Evolutionary conservation across 2,329 filamentous ascomycete genomes (phyloP).

Genomic region (Neofusicoccum umdonicola): DNA sequence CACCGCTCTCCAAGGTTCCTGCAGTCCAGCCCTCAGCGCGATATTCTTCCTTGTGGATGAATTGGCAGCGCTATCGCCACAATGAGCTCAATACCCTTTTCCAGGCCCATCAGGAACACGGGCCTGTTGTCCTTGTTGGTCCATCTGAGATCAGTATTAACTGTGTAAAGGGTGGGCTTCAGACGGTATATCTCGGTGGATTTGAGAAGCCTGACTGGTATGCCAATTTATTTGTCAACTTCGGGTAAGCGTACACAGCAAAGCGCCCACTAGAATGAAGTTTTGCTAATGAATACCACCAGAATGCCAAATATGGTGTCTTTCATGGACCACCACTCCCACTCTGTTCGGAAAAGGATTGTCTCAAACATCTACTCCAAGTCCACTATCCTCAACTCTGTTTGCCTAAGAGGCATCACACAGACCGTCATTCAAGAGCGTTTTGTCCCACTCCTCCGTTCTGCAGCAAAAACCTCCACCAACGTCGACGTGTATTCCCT

Average conservation of each 20-base stretch:
- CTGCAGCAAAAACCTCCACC: conserved; percentile 15
- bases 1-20: not conserved
- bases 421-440: conserved; percentile 55
- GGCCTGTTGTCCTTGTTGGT: not conserved
- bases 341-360: conserved; percentile 70
- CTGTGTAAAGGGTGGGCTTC: not conserved
- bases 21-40: not conserved
- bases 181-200: not conserved
- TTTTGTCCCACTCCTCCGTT: conserved; percentile 54
- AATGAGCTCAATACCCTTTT: not conserved
- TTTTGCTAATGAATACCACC: too few relatives aligned
- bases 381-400: conserved; percentile 61
- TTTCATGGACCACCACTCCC: conserved; percentile 55
- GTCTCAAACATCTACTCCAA: conserved; percentile 75
- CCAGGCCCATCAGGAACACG: not conserved
- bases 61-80: not conserved
- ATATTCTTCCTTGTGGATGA: not conserved
- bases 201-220: conserved; percentile 1
- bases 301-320: conserved; percentile 64
- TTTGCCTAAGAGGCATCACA: conserved; percentile 56
- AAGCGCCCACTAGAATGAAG: too few relatives aligned
- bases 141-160: not conserved
- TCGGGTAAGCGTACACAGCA: not conserved
- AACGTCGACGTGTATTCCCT: conserved; percentile 26
- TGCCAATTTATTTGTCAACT: conserved; percentile 1